Base-by-base conservation (phyloP, 345 rosid species). In the Combretum micranthum region DNA sequence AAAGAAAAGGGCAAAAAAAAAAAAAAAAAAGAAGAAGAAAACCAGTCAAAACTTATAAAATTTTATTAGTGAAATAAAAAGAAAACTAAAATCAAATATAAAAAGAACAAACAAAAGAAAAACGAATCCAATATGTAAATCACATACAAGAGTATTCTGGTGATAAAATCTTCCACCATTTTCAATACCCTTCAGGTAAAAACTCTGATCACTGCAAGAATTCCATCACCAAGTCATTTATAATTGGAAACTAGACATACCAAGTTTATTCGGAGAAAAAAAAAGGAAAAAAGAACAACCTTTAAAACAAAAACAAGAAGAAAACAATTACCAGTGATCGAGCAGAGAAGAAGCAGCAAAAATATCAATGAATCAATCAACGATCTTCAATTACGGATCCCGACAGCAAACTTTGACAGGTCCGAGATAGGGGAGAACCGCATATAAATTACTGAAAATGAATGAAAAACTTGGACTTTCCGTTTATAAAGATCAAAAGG, bases 151-250 rank as follows among this genome's bases (percentile, higher is more conserved):
- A 65, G 59, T 16, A 37, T 37, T 58, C 69, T 53, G 39, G 69
- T 65, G 25, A 65, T 59, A 22, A 65, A 58, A n/a, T 65, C 69
- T 49, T 59, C 69, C 57, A 65, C 18, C 69, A 65, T 65, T 57
- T 20, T 63, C 46, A 13, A 44, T 26, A 16, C 54, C 63, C 22
- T 39, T n/a, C 32, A 6, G 11, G 8, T 48, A 23, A 22, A 48
- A 23, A 37, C 51, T 1, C 39, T 11, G 39, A 32, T 32, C 39
- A 7, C 39, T 32, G 39, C 39, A 32, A 32, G 39, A 32, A 32
- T 32, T 32, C 9, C 10, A 32, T 32, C 3, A 32, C 7, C 39
- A 32, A 32, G 39, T 32, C 39, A 32, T 25, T 25, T 25, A 25
- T 25, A 25, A 25, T 3, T 25, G 32, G 32, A 25, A 25, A 32